Base-by-base conservation (phyloP, 192 early-diverging fungal genomes). In the Umbelopsis isabellina region DNA sequence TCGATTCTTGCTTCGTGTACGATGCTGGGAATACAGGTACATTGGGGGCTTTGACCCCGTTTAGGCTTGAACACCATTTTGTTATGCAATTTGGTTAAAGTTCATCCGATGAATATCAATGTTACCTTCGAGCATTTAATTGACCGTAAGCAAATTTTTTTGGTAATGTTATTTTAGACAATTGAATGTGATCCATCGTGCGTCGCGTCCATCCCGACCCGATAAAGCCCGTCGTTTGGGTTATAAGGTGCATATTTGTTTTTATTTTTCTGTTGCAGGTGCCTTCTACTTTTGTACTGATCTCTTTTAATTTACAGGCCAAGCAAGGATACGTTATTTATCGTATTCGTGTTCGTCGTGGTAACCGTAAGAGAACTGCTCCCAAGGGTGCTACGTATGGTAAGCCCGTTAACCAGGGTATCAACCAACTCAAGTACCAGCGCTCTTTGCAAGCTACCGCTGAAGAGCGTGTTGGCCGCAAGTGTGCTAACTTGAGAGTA, bases 281-380 rank as follows among this genome's bases (percentile, higher is more conserved):
- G 11, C 15, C n/a, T 13, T n/a, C 2, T 58, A 51, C 22, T 25
- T 30, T 49, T 45, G 10, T 30, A 46, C 35, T 44, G 18, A 50
- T 5, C 6, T 3, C 68, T 13, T 13, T 23, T 69, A 23, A 61
- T 13, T 27, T n/a, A 46, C 23, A 76, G 88, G 97, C 97, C 87
- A 99, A 99, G 90, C 97, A 98, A 88, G 97, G 97, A 80, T 99
- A 92, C 83, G 95, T 99, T 76, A 90, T 99, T 86, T 99, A 99
- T 91, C 92, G 96, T 80, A 89, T 99, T 77, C 95, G 97, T 80
- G 94, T 99, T 71, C 94, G 97, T 80, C 94, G 97, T 86, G 97
- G 97, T 88, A 89, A 91, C 86, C 95, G 97, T 86, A 99, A 99
- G 88, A 86, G 96, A 82, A 93, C 91, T 70, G 94, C 91, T 80